Conservation (phyloP, 164 flowering plant genomes). For the Annona squamosa region DNA sequence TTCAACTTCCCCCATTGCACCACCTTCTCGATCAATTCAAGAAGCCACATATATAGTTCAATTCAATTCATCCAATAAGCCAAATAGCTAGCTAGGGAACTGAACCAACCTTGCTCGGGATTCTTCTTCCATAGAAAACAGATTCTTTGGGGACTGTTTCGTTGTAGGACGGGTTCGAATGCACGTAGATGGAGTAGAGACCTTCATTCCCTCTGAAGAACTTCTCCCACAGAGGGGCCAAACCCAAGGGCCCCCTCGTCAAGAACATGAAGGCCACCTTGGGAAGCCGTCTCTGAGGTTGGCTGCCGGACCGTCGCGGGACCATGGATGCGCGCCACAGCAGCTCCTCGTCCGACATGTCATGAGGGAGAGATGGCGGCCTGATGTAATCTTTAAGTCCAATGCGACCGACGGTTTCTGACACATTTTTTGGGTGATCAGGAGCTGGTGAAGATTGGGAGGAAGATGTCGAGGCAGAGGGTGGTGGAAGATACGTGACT, state of each 20-base stretch:
- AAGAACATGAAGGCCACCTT: slow-evolving; percentile 62
- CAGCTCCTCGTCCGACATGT: slow-evolving; percentile 45
- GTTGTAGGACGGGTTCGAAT: slow-evolving; percentile 41
- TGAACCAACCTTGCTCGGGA: slow-evolving; percentile 53
- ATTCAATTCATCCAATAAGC: too few species aligned
- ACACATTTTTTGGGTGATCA: not conserved
- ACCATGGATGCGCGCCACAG: slow-evolving; percentile 52
- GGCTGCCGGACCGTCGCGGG: slow-evolving; percentile 16
- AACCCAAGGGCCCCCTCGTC: slow-evolving; percentile 29
- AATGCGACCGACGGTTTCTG: not conserved
- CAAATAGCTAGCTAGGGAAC: too few species aligned
- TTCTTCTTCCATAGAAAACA: slow-evolving; percentile 39
- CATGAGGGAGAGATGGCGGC: slow-evolving; percentile 26
- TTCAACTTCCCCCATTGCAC: slow-evolving; percentile 65
- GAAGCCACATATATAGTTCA: too few species aligned
- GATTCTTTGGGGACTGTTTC: slow-evolving; percentile 28
- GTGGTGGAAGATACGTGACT: slow-evolving; percentile 8
- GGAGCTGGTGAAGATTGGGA: not conserved
- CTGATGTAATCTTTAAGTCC: slow-evolving; percentile 25
- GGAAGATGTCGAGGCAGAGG: not conserved
- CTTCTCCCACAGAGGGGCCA: slow-evolving; percentile 58
- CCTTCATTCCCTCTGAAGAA: slow-evolving; percentile 53
- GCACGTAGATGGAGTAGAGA: slow-evolving; percentile 48
- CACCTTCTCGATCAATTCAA: slow-evolving; percentile 19
- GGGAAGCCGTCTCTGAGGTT: slow-evolving; percentile 29